A percentile compares a stretch with the other conserved stretches of the same genome.
Conservation (phyloP, 2,329 filamentous ascomycete species). For the Metarhizium humberi region DNA sequence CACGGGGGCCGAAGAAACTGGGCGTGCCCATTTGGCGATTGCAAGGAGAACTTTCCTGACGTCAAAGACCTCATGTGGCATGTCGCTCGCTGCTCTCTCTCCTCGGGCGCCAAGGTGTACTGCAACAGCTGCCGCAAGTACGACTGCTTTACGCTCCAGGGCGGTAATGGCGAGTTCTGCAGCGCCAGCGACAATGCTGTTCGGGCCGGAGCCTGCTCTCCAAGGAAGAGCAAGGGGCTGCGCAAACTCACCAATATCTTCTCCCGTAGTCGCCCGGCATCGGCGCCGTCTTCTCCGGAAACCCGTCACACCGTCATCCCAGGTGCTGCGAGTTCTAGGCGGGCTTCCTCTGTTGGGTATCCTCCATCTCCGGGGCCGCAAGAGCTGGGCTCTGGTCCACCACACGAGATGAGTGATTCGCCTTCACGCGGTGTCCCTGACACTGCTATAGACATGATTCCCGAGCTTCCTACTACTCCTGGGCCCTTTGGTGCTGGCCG, state of each 20-base stretch:
- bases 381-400: too few relatives aligned
- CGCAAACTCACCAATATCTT: not conserved
- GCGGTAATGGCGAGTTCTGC: not conserved
- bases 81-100: not conserved
- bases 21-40: not conserved
- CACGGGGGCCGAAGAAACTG: not conserved
- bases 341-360: not conserved
- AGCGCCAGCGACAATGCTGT: not conserved
- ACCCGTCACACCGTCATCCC: not conserved
- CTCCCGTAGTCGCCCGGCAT: not conserved
- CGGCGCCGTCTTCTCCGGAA: not conserved
- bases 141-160: not conserved
- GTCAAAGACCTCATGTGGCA: not conserved
- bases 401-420: too few relatives aligned
- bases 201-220: not conserved
- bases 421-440: too few relatives aligned
- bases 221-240: not conserved
- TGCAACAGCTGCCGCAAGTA: slow-evolving; percentile 1
- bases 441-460: too few relatives aligned
- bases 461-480: too few relatives aligned
- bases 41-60: slow-evolving; percentile 1
- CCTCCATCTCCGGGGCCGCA: not conserved
- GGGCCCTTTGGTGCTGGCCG: too few relatives aligned
- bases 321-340: not conserved
- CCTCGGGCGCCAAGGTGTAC: slow-evolving; percentile 7